phyloP scores from a whole-genome alignment of 352 stramenopile species.

The Phytophthora pseudosyringae region DNA sequence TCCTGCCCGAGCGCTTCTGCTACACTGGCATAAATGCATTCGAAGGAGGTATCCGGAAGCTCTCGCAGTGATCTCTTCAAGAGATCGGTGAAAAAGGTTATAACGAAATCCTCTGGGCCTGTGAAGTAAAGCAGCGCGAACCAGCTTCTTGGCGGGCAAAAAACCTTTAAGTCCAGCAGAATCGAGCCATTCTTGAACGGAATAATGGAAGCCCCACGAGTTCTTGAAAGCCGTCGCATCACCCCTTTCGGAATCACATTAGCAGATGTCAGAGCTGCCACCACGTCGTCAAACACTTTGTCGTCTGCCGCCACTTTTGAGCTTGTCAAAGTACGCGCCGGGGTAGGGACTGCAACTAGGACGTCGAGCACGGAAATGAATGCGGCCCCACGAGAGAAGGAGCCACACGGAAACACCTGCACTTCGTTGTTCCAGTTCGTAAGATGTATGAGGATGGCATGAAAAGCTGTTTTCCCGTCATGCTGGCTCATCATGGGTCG shows the following conservation, averaged over 20 bases:
- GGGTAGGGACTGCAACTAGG: conserved; percentile 49
- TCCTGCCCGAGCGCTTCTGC: conserved; percentile 40
- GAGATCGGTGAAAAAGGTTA: conserved; percentile 51
- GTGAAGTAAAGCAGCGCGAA: conserved; percentile 83
- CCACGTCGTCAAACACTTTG: conserved; percentile 38
- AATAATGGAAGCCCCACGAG: conserved; percentile 59
- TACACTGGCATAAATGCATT: conserved; percentile 51
- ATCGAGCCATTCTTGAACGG: conserved; percentile 62
- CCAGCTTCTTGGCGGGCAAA: conserved; percentile 59
- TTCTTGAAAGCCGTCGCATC: conserved; percentile 42
- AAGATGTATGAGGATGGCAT: conserved; percentile 64
- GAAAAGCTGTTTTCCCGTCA: conserved; percentile 75
- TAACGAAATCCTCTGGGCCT: conserved; percentile 61
- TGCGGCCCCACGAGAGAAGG: conserved; percentile 71
- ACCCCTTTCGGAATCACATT: conserved; percentile 35
- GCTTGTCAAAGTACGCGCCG: background rate
- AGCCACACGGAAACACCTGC: conserved; percentile 73
- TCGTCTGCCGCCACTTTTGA: conserved; percentile 7
- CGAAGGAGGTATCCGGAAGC: conserved; percentile 59
- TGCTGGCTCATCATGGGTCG: conserved; percentile 57
- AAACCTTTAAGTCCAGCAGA: conserved; percentile 79
- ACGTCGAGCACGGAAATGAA: conserved; percentile 80
- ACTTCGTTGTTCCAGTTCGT: conserved; percentile 55
- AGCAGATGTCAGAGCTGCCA: conserved; percentile 46
- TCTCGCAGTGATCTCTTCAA: conserved; percentile 54